Percentiles rank a stretch among this genome's conserved stretches.
Evolutionary conservation across 768 basidiomycete genomes (phyloP).

Genomic region (Lactifluus rugatus): DNA sequence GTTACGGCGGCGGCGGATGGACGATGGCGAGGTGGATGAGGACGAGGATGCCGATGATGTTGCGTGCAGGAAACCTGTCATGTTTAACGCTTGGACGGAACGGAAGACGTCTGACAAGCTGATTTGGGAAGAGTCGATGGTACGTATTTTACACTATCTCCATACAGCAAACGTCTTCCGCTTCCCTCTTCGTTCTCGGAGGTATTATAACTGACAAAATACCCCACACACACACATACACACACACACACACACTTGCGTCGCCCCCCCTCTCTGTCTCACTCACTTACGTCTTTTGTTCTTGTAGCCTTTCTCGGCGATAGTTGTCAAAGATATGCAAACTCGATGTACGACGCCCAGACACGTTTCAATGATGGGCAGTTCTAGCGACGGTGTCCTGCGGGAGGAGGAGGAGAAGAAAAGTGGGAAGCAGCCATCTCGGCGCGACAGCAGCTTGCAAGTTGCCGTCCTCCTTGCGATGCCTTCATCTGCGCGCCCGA

Average conservation of each 20-base stretch:
- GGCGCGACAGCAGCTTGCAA: background rate
- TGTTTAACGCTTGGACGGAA: slow-evolving; percentile 15
- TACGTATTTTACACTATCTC: background rate
- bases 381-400: too few species aligned
- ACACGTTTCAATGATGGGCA: background rate
- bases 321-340: background rate
- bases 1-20: background rate
- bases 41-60: background rate
- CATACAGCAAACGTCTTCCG: too few species aligned
- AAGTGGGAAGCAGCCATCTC: background rate
- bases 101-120: background rate
- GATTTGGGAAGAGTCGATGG: slow-evolving; percentile 9
- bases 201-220: too few species aligned
- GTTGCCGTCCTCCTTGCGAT: slow-evolving; percentile 18
- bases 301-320: slow-evolving; percentile 10
- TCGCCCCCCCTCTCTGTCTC: too few species aligned
- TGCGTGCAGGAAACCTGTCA: background rate
- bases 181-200: too few species aligned
- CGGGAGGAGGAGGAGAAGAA: background rate
- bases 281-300: background rate
- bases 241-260: too few species aligned
- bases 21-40: background rate
- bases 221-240: too few species aligned
- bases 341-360: background rate
- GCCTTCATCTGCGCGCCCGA: slow-evolving; percentile 8